These are phyloP conservation scores for Yamadazyma philogaea DNA, from an alignment of 805 yeast species.

Conservation along the genomic window DNA sequence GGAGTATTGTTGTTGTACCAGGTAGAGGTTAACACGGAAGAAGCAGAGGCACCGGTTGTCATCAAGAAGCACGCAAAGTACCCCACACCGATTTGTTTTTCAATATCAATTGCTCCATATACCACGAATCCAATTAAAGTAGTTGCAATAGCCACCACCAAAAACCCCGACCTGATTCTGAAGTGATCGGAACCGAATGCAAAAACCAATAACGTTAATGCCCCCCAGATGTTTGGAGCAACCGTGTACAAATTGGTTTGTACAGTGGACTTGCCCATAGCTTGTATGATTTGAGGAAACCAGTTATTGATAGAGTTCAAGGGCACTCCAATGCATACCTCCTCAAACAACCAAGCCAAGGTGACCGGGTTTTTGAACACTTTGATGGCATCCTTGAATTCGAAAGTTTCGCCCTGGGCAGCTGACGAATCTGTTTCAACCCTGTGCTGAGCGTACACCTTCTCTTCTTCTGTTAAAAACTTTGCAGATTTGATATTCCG, in stretches of 20 bases:
- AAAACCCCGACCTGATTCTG: slow-evolving; percentile 36
- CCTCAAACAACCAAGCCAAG: slow-evolving; percentile 43
- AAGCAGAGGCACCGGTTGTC: slow-evolving; percentile 49
- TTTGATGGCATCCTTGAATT: slow-evolving; percentile 39
- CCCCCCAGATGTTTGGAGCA: slow-evolving; percentile 50
- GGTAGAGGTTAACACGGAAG: slow-evolving; percentile 48
- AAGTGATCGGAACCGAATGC: slow-evolving; percentile 42
- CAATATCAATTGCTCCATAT: slow-evolving; percentile 43
- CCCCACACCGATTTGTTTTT: slow-evolving; percentile 36
- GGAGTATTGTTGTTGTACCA: slow-evolving; percentile 53
- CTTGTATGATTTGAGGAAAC: slow-evolving; percentile 45
- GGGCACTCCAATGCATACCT: slow-evolving; percentile 48
- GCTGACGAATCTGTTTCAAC: slow-evolving; percentile 46
- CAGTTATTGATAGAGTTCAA: slow-evolving; percentile 46
- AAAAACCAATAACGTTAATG: slow-evolving; percentile 36
- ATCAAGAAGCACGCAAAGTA: slow-evolving; percentile 45
- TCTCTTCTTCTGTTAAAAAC: slow-evolving; percentile 41
- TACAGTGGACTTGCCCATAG: slow-evolving; percentile 38
- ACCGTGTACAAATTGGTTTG: slow-evolving; percentile 43
- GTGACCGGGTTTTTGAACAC: slow-evolving; percentile 46
- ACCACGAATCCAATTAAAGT: slow-evolving; percentile 47
- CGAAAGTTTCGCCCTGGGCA: slow-evolving; percentile 30
- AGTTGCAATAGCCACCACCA: slow-evolving; percentile 34
- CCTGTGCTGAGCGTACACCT: slow-evolving; percentile 34
- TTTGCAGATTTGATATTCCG: slow-evolving; percentile 31